phyloP scores from a whole-genome alignment of 306 rosid species.

The Trichosanthes truncata region DNA sequence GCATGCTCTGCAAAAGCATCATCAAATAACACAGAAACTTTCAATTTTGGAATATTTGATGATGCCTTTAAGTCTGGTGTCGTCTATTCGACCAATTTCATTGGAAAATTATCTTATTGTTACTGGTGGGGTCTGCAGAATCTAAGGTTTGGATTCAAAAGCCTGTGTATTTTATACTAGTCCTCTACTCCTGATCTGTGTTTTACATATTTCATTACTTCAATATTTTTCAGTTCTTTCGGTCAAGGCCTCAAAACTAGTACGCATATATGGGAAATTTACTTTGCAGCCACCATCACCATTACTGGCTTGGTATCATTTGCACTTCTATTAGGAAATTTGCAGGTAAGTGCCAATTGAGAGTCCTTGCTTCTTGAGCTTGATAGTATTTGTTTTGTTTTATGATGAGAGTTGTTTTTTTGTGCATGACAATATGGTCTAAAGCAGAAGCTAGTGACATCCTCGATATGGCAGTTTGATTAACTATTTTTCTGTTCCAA shows the following conservation, averaged over 20 bases:
- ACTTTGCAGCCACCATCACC: constrained; percentile 17
- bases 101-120: not conserved
- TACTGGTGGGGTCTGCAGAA: constrained; percentile 12
- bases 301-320: constrained; percentile 21
- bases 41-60: constrained; percentile 13
- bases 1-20: constrained; percentile 1
- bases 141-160: not conserved
- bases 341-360: constrained; percentile 18
- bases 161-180: not conserved
- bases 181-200: not conserved
- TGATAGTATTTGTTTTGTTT: not conserved
- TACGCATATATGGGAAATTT: constrained; percentile 13
- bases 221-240: constrained; percentile 9
- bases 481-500: not conserved
- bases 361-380: not conserved
- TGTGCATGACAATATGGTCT: not conserved
- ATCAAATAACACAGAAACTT: not conserved
- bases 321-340: constrained; percentile 25
- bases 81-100: not conserved
- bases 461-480: not conserved
- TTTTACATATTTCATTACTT: not conserved
- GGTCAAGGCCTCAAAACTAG: constrained; percentile 23
- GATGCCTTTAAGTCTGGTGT: constrained; percentile 2
- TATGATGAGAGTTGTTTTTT: not conserved
- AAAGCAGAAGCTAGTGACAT: not conserved